A percentile compares a stretch with the other conserved stretches of the same genome.
Conservation (phyloP, 2,329 filamentous ascomycete species). For the Exophiala lecanii-corni region DNA sequence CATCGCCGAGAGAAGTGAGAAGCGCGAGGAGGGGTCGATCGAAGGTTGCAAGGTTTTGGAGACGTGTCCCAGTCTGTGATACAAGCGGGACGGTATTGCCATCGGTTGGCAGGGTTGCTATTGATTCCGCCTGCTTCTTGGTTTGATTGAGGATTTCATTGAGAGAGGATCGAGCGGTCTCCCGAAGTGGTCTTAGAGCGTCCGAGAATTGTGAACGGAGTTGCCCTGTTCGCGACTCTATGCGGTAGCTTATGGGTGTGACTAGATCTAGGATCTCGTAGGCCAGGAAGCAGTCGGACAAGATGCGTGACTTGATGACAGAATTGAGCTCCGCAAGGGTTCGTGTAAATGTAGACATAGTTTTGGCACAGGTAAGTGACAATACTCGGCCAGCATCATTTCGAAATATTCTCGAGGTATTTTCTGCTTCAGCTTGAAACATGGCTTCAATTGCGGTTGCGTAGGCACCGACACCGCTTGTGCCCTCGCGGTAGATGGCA, state of each 20-base stretch:
- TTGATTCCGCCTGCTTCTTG: slow-evolving; percentile 60
- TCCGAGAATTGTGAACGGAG: slow-evolving; percentile 78
- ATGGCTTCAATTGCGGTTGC: slow-evolving; percentile 81
- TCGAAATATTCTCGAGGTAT: slow-evolving; percentile 79
- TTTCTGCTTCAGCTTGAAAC: slow-evolving; percentile 84
- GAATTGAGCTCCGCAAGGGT: slow-evolving; percentile 84
- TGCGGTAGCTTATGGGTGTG: slow-evolving; percentile 68
- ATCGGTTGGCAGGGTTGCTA: slow-evolving; percentile 69
- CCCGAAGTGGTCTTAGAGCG: slow-evolving; percentile 80
- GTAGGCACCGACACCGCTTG: slow-evolving; percentile 88
- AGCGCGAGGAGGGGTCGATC: slow-evolving; percentile 81
- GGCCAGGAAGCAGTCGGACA: slow-evolving; percentile 88
- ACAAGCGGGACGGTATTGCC: slow-evolving; percentile 74
- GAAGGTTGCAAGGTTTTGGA: slow-evolving; percentile 84
- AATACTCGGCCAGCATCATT: slow-evolving; percentile 81
- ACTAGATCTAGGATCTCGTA: slow-evolving; percentile 95
- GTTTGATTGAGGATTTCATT: slow-evolving; percentile 80
- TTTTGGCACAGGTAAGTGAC: slow-evolving; percentile 69
- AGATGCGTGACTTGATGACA: slow-evolving; percentile 79
- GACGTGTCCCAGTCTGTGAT: slow-evolving; percentile 75
- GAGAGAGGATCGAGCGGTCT: slow-evolving; percentile 84
- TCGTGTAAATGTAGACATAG: slow-evolving; percentile 75
- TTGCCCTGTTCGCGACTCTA: slow-evolving; percentile 80
- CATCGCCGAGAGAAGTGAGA: slow-evolving; percentile 86
- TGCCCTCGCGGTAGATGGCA: slow-evolving; percentile 79